A percentile compares a stretch with the other conserved stretches of the same genome.
These are phyloP conservation scores for Salix caprea DNA, from an alignment of 345 rosid genomes.

Conservation along the genomic window DNA sequence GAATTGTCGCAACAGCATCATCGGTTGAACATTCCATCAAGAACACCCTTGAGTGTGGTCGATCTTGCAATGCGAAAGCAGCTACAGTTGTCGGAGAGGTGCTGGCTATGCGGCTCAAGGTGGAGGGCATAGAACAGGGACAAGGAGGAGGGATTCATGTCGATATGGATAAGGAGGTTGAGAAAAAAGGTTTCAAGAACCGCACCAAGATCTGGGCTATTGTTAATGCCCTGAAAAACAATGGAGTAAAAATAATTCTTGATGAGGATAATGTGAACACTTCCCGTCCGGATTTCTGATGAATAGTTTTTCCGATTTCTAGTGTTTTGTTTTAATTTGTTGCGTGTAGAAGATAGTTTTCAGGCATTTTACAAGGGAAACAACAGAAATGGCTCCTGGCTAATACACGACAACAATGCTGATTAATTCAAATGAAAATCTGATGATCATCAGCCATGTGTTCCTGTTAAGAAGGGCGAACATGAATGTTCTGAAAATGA, in stretches of 20 bases:
- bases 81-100: constrained; percentile 75
- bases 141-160: constrained; percentile 72
- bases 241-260: constrained; percentile 63
- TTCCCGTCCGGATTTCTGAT: neutral
- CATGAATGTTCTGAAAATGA: neutral
- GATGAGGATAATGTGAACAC: constrained; percentile 34
- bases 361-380: neutral
- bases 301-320: neutral
- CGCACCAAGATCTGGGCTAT: constrained; percentile 43
- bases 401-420: neutral
- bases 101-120: constrained; percentile 74
- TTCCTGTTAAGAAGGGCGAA: neutral
- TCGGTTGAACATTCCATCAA: constrained; percentile 76
- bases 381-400: neutral
- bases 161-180: constrained; percentile 64
- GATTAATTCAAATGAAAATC: neutral
- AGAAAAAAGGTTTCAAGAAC: constrained; percentile 75
- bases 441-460: neutral
- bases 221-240: constrained; percentile 64
- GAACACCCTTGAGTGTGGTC: constrained; percentile 66
- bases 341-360: neutral
- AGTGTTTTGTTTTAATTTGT: neutral
- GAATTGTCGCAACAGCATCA: constrained; percentile 64
- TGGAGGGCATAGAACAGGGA: constrained; percentile 78
- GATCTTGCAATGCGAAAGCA: constrained; percentile 78